Base-by-base conservation (phyloP, 2,329 filamentous ascomycete species). In the Fusarium illudens region DNA sequence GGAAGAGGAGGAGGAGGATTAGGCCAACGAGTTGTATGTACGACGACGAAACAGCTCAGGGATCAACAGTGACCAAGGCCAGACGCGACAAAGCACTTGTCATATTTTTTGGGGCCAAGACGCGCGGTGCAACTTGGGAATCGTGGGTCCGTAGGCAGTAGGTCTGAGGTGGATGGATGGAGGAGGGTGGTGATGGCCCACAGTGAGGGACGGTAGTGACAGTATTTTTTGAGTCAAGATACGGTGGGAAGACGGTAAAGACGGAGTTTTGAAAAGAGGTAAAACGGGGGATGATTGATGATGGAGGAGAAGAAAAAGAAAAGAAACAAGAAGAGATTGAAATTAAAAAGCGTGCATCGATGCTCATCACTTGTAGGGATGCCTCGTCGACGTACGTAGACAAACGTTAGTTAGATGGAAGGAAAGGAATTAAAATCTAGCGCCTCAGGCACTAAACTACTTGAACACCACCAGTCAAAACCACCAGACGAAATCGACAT, bases 301-400 rank as follows among this genome's bases (percentile, higher is more conserved):
- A n/a, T n/a, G n/a, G 58, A 37, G 20, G 25, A 30, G 13, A 30
- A 36, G 39, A 6, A 15, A 63, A 27, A 9, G 10, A 32, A 22
- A 36, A 29, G 33, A 25, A 17, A 20, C 6, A 32, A 60, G 32
- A 19, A 25, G 52, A 42, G 6, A 20, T 36, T 37, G 37, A 33
- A 48, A 36, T 59, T 33, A 60, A 48, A 60, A 51, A 51, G 39
- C 25, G 27, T 22, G 17, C 25, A 44, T 54, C 34, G n/a, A 17
- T 37, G 39, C 39, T 44, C 39, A 17, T 44, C 39, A 44, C 39
- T 44, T 44, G 39, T 44, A 44, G 22, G 39, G 39, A 44, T 44
- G 39, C 39, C 39, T 44, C 39, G 39, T 44, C 39, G 22, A 27
- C 25, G 25, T 27, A 27, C 6, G 9, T 8, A 27, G 25, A 27